Evolutionary conservation across 1,139 yeast genomes (phyloP).

Genomic region (Sugiyamaella castrensis): DNA sequence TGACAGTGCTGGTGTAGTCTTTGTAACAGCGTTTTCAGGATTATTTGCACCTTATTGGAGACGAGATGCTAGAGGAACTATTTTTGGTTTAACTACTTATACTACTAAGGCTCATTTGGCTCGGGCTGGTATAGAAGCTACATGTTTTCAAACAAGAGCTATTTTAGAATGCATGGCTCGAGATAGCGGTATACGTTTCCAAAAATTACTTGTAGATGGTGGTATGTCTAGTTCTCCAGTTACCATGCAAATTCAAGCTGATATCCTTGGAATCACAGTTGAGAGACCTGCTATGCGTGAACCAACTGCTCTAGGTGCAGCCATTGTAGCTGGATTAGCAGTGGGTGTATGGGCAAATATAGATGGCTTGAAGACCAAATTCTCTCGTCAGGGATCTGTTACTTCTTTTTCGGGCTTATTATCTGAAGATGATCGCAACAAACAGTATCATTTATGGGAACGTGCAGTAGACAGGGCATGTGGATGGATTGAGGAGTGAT

Average conservation of each 20-base stretch:
- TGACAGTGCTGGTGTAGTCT: conserved; percentile 87
- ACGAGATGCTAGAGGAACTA: conserved; percentile 87
- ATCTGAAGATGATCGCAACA: conserved; percentile 56
- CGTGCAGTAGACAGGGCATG: conserved; percentile 73
- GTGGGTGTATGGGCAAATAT: conserved; percentile 73
- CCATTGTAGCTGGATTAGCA: conserved; percentile 90
- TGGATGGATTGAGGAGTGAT: conserved; percentile 53
- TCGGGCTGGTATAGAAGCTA: conserved; percentile 93
- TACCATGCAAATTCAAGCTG: conserved; percentile 93
- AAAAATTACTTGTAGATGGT: conserved; percentile 73
- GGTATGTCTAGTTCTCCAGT: conserved; percentile 93
- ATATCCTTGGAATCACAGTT: conserved; percentile 80
- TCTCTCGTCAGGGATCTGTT: conserved; percentile 13
- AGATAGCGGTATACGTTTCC: conserved; percentile 62
- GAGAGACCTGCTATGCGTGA: conserved; percentile 79
- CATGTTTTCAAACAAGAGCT: conserved; percentile 90
- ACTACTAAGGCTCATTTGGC: conserved; percentile 86
- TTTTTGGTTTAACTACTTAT: conserved; percentile 88
- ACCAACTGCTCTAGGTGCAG: conserved; percentile 95
- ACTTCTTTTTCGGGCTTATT: conserved; percentile 22
- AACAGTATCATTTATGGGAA: conserved; percentile 75
- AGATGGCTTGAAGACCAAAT: conserved; percentile 52
- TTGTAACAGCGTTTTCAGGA: conserved; percentile 94
- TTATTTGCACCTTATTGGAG: conserved; percentile 97
- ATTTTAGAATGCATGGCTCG: conserved; percentile 86